Percentiles rank a stretch among this genome's conserved stretches.
phyloP scores from a whole-genome alignment of 805 yeast species.

The Candida anglica region DNA sequence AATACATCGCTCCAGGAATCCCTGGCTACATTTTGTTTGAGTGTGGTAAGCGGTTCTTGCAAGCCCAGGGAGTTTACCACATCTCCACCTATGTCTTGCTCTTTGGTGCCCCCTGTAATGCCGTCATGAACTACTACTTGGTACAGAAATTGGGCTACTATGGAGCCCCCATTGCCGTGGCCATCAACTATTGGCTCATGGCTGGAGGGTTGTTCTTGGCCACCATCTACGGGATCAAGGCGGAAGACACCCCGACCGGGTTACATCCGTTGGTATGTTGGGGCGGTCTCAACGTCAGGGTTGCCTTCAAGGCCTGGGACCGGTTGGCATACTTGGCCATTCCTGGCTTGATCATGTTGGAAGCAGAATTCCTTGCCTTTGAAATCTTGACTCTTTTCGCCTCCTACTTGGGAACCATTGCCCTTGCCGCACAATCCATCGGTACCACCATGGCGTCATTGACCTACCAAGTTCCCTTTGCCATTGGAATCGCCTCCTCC shows the following conservation, averaged over 20 bases:
- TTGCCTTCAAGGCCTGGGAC: conserved; percentile 45
- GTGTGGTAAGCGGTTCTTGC: conserved; percentile 52
- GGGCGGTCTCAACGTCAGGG: conserved; percentile 42
- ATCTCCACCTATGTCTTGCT: conserved; percentile 51
- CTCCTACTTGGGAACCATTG: conserved; percentile 49
- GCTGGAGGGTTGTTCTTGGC: conserved; percentile 39
- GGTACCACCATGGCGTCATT: conserved; percentile 48
- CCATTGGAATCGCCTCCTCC: conserved; percentile 54
- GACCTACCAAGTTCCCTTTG: conserved; percentile 56
- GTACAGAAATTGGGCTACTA: conserved; percentile 47
- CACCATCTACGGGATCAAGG: conserved; percentile 31
- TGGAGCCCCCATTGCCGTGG: conserved; percentile 60
- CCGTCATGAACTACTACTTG: conserved; percentile 41
- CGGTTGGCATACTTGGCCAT: conserved; percentile 42
- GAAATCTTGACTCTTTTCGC: conserved; percentile 54
- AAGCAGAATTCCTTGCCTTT: conserved; percentile 58
- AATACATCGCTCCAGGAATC: conserved; percentile 46
- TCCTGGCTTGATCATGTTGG: conserved; percentile 56
- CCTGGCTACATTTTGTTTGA: conserved; percentile 57
- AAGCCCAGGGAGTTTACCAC: conserved; percentile 58
- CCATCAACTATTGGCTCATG: conserved; percentile 56
- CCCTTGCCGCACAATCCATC: conserved; percentile 49
- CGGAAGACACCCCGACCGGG: conserved; percentile 41
- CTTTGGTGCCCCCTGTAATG: conserved; percentile 52
- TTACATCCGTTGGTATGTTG: conserved; percentile 46